A percentile compares a stretch with the other conserved stretches of the same genome.
phyloP scores from a whole-genome alignment of 306 rosid species.

The Acmispon strigosus region DNA sequence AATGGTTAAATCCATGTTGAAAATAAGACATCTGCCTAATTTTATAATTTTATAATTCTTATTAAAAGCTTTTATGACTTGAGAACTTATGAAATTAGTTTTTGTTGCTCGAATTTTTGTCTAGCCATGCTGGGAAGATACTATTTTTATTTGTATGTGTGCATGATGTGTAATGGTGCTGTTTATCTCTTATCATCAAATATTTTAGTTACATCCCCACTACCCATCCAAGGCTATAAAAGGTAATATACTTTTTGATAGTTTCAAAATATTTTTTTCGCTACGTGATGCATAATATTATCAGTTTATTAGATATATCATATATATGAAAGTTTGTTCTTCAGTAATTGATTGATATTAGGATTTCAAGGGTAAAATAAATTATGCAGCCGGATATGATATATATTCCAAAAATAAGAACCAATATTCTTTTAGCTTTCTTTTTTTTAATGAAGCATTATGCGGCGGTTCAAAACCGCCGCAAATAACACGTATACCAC shows the following conservation, averaged over 20 bases:
- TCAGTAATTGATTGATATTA: not conserved
- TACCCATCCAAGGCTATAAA: not conserved
- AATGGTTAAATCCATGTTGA: not conserved
- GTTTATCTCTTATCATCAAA: not conserved
- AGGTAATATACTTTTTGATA: not conserved
- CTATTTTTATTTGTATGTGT: not conserved
- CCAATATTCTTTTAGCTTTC: too few relatives aligned
- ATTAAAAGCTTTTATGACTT: conserved; percentile 2
- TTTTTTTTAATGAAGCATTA: too few relatives aligned
- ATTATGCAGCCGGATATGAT: too few relatives aligned
- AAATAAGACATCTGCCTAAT: not conserved
- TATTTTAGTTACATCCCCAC: not conserved
- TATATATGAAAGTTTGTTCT: conserved; percentile 15
- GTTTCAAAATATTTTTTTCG: not conserved
- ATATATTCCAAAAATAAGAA: too few relatives aligned
- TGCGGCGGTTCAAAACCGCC: too few relatives aligned
- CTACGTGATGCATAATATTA: not conserved
- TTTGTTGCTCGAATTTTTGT: not conserved
- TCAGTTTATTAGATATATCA: not conserved
- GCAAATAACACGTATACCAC: too few relatives aligned
- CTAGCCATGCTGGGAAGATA: not conserved
- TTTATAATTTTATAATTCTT: not conserved
- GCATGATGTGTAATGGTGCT: not conserved
- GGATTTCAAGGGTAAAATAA: not conserved
- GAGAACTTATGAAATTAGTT: not conserved